A percentile compares a stretch with the other conserved stretches of the same genome.
These are phyloP conservation scores for Zalerion maritima DNA, from an alignment of 495 filamentous ascomycete species.

Conservation along the genomic window DNA sequence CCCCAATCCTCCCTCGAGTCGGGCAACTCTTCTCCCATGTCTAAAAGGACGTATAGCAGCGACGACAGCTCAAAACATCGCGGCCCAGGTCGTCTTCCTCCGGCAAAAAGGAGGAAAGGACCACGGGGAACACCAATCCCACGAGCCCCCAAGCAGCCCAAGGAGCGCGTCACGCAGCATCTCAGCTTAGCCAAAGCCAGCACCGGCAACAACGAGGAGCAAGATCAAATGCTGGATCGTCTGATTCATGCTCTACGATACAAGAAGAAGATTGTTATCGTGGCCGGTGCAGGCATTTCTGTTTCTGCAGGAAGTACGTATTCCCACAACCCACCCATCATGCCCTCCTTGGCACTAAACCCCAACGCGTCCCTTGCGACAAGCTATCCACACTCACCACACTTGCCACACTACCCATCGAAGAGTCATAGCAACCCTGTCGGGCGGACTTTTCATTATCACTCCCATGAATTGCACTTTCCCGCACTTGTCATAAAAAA, in stretches of 20 bases:
- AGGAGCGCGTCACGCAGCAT: constrained; percentile 60
- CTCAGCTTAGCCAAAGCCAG: constrained; percentile 51
- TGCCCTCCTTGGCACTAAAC: too few species aligned
- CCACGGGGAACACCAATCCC: too few species aligned
- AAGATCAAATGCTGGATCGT: constrained; percentile 41
- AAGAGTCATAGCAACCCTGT: too few species aligned
- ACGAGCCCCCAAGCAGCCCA: constrained; percentile 46
- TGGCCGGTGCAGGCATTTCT: constrained; percentile 93
- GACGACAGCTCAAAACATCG: too few species aligned
- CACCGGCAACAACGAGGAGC: constrained; percentile 27
- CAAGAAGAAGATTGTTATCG: constrained; percentile 89
- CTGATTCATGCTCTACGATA: constrained; percentile 65
- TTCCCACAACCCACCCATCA: constrained; percentile 3
- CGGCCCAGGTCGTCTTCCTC: too few species aligned
- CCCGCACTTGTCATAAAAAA: constrained; percentile 1
- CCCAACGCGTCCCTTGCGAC: too few species aligned
- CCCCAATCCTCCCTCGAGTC: constrained; percentile 13
- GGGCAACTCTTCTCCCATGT: constrained; percentile 30
- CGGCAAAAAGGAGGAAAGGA: constrained; percentile 63
- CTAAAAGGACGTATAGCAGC: constrained; percentile 23
- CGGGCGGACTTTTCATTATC: constrained; percentile 4
- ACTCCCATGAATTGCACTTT: neutral
- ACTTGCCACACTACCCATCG: too few species aligned
- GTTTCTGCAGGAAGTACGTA: constrained; percentile 87
- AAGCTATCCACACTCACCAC: too few species aligned